Evolutionary conservation across 2,329 filamentous ascomycete species (phyloP).

Genomic region (Arachnomyces sp.): DNA sequence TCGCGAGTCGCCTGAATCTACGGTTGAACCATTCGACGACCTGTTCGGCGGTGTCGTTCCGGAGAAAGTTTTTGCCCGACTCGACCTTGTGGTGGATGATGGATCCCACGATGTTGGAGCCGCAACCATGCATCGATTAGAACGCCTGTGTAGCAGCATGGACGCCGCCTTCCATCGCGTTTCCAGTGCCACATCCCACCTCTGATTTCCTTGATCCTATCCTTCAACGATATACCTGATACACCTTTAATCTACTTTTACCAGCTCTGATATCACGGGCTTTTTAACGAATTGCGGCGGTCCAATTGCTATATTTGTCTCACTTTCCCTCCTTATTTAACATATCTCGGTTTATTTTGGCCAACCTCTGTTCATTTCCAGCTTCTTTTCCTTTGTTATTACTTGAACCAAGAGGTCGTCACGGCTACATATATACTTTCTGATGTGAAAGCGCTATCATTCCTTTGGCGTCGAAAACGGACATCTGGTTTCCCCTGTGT

Average conservation of each 20-base stretch:
- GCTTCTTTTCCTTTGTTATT: too few species aligned
- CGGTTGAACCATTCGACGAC: constrained; percentile 17
- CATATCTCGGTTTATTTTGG: too few species aligned
- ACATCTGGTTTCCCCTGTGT: too few species aligned
- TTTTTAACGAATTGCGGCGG: not conserved
- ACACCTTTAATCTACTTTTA: not conserved
- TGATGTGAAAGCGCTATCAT: too few species aligned
- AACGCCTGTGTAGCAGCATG: constrained; percentile 31
- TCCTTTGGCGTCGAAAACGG: too few species aligned
- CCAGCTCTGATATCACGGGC: not conserved
- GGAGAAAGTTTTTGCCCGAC: constrained; percentile 56
- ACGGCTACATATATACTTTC: too few species aligned
- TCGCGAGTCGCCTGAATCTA: constrained; percentile 16
- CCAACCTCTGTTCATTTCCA: too few species aligned
- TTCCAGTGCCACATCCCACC: constrained; percentile 31
- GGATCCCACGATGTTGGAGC: constrained; percentile 16
- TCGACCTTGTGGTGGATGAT: constrained; percentile 53
- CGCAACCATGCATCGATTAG: constrained; percentile 25
- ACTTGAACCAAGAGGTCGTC: too few species aligned
- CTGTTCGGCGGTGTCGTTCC: constrained; percentile 46
- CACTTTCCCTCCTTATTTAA: not conserved
- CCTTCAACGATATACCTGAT: too few species aligned
- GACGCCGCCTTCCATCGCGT: constrained; percentile 36
- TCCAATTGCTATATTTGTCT: not conserved
- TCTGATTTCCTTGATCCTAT: constrained; percentile 8